phyloP scores from a whole-genome alignment of 306 rosid species.

The Mimosa pudica region DNA sequence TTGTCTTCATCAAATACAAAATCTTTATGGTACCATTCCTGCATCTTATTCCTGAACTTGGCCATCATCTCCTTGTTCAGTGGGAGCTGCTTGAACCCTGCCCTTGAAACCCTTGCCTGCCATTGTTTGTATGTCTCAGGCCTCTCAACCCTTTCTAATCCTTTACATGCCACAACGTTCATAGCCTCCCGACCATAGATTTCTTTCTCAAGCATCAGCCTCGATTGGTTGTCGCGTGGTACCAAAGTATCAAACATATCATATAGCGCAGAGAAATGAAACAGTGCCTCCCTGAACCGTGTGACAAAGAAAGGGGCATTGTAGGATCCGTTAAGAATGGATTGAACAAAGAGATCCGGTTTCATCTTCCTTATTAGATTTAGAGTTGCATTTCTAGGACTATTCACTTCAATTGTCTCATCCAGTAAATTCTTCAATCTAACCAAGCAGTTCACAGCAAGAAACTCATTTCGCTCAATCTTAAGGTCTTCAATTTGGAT shows the following conservation, averaged over 20 bases:
- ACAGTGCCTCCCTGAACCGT: constrained; percentile 76
- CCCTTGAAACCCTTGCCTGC: constrained; percentile 63
- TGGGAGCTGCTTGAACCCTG: constrained; percentile 73
- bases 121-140: constrained; percentile 84
- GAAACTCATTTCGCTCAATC: constrained; percentile 51
- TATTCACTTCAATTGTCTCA: constrained; percentile 63
- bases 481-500: constrained; percentile 62
- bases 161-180: constrained; percentile 86
- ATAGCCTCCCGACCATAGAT: constrained; percentile 68
- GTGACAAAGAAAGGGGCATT: constrained; percentile 81
- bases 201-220: constrained; percentile 64
- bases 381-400: constrained; percentile 69
- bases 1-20: constrained; percentile 65
- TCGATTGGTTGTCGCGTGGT: constrained; percentile 53
- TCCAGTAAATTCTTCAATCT: constrained; percentile 66
- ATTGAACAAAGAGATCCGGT: constrained; percentile 61
- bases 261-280: constrained; percentile 64
- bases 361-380: constrained; percentile 67
- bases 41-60: constrained; percentile 45
- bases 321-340: constrained; percentile 58
- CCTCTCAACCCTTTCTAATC: constrained; percentile 77
- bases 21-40: constrained; percentile 64
- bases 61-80: constrained; percentile 54
- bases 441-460: constrained; percentile 58
- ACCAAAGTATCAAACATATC: constrained; percentile 60